Percentiles rank a stretch among this genome's conserved stretches.
phyloP scores from a whole-genome alignment of 495 filamentous ascomycete species.

The Aeminium ludgeri region DNA sequence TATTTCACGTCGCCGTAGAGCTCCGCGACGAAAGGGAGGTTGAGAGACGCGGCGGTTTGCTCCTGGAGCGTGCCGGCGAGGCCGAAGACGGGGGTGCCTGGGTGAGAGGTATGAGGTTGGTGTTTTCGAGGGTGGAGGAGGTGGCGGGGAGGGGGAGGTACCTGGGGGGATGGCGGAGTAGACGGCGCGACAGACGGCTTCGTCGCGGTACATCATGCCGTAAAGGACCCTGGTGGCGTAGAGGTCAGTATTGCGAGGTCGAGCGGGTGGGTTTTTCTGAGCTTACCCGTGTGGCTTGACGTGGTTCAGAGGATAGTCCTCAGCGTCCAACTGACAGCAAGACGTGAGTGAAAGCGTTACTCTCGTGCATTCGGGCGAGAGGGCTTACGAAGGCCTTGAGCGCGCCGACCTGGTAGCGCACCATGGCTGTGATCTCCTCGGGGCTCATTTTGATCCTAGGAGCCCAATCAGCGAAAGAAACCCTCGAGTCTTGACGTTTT shows the following conservation, averaged over 20 bases:
- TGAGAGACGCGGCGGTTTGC: constrained; percentile 24
- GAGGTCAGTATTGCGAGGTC: background rate
- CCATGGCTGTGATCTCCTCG: constrained; percentile 40
- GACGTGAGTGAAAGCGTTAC: background rate
- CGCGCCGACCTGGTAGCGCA: constrained; percentile 32
- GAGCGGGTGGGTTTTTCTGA: background rate
- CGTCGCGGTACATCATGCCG: constrained; percentile 39
- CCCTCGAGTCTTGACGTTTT: too few species aligned
- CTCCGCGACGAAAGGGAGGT: background rate
- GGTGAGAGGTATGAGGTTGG: background rate
- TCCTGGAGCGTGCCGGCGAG: constrained; percentile 37
- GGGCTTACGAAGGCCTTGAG: constrained; percentile 31
- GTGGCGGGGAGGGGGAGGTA: background rate
- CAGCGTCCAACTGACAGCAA: constrained; percentile 27
- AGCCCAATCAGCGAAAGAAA: background rate
- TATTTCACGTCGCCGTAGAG: constrained; percentile 38
- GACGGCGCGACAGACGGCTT: constrained; percentile 34
- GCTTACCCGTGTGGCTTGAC: constrained; percentile 40
- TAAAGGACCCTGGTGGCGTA: constrained; percentile 9
- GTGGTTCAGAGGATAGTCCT: constrained; percentile 38
- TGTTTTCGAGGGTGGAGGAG: background rate
- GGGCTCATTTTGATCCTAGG: constrained; percentile 18
- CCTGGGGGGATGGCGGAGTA: constrained; percentile 34
- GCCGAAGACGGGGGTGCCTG: constrained; percentile 35
- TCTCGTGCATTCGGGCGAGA: background rate